Evolutionary conservation across 305 asterid genomes (phyloP).

Genomic region (Fraxinus xanthoxyloides): DNA sequence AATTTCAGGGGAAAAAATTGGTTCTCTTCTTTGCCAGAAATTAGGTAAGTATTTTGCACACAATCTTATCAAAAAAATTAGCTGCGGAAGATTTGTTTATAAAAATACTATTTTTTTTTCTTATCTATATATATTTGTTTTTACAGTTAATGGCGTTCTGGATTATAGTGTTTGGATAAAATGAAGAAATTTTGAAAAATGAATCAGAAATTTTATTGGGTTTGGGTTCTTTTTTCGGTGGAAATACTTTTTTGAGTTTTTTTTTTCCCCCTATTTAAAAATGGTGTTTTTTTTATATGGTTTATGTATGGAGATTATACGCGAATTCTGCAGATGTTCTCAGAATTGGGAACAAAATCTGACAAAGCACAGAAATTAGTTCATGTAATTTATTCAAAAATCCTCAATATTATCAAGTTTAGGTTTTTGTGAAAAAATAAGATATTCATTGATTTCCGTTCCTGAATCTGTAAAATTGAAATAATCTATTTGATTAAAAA

Average conservation of each 20-base stretch:
- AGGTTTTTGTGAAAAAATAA: background rate
- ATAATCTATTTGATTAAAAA: background rate
- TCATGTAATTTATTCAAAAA: slow-evolving; percentile 26
- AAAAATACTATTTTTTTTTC: background rate
- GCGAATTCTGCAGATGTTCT: slow-evolving; percentile 24
- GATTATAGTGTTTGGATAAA: no score
- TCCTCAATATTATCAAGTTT: slow-evolving; percentile 24
- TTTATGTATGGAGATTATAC: slow-evolving; percentile 15
- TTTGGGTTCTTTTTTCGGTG: slow-evolving; percentile 5
- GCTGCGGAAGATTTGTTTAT: no score
- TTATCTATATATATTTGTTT: no score
- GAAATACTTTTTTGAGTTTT: background rate
- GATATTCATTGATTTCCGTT: slow-evolving; percentile 30
- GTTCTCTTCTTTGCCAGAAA: background rate
- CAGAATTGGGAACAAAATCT: slow-evolving; percentile 31
- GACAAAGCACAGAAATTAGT: slow-evolving; percentile 23
- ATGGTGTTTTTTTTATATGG: background rate
- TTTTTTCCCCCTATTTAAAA: background rate
- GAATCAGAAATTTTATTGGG: background rate
- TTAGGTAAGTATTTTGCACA: background rate
- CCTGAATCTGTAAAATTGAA: background rate
- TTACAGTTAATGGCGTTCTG: no score
- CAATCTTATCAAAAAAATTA: background rate
- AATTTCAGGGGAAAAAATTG: background rate
- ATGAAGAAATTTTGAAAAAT: background rate